Evolutionary conservation across 2,329 filamentous ascomycete species (phyloP).

Genomic region (Fusarium continuum): DNA sequence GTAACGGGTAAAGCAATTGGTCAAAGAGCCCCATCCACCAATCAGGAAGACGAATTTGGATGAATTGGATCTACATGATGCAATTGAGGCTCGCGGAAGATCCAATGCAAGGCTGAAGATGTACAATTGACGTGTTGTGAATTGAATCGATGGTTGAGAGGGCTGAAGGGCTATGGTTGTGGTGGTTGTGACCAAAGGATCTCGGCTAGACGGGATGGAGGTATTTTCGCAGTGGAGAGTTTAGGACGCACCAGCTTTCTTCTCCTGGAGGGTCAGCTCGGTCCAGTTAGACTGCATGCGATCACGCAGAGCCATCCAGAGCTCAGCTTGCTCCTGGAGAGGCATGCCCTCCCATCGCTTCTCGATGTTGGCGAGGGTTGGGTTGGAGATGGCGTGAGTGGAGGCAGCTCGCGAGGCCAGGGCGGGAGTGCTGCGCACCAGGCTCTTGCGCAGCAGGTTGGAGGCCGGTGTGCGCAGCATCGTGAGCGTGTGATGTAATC

Average conservation of each 20-base stretch:
- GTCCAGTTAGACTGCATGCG: constrained; percentile 99
- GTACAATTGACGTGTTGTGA: constrained; percentile 19
- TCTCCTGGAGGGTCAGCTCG: constrained; percentile 94
- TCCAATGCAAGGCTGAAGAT: constrained; percentile 34
- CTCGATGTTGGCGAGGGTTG: constrained; percentile 97
- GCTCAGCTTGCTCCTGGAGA: constrained; percentile 97
- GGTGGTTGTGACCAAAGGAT: constrained; percentile 22
- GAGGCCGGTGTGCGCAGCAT: constrained; percentile 66
- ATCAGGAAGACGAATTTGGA: constrained; percentile 38
- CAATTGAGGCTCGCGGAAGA: constrained; percentile 39
- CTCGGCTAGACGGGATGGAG: constrained; percentile 45
- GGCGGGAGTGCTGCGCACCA: constrained; percentile 57
- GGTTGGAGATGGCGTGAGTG: constrained; percentile 96
- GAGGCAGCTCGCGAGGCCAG: constrained; percentile 65
- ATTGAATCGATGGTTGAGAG: constrained; percentile 22
- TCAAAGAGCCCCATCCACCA: constrained; percentile 25
- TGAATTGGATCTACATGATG: constrained; percentile 33
- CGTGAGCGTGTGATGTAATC: constrained; percentile 43
- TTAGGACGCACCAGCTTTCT: constrained; percentile 91
- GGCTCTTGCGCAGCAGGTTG: constrained; percentile 61
- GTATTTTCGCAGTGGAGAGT: constrained; percentile 47
- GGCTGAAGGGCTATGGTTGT: constrained; percentile 14
- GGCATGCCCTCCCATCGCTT: constrained; percentile 99
- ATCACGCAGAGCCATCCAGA: constrained; percentile 98
- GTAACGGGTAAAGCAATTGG: constrained; percentile 25